Evolutionary conservation across 1,284 basidiomycete genomes (phyloP), one percentile per base, ranked within the genome.

Genomic region (Psilocybe mexicana): DNA sequence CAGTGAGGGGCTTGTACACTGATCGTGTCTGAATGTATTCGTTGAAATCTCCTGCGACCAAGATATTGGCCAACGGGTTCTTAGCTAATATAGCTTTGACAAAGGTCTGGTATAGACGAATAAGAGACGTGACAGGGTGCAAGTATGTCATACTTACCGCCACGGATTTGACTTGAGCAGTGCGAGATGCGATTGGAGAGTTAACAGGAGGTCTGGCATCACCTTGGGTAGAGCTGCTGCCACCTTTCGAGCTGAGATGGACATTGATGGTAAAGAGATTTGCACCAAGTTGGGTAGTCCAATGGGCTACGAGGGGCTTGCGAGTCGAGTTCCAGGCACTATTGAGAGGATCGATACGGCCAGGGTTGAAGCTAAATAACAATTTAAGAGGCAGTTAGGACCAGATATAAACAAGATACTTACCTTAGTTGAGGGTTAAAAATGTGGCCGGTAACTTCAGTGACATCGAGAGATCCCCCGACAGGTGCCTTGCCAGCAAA

Each of bases 21-120:
- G 79, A 76, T 45, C 79, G 77, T 0, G 84, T 78, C 60, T 83
- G 79, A 11, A 77, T 61, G 69, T 76, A 86, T 63, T 87, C 86
- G 68, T 88, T 88, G 73, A 82, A 86, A 71, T 87, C 86, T 11
- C 86, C 86, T 3, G 78, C 81, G 11, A 84, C 72, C 49, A 87
- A 65, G 58, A 88, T 71, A 60, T 79, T 81, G 6, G 85, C 83
- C 36, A 74, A 59, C 1, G 74, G 63, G 59, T 85, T 76, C 23
- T 72, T 68, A 6, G 64, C 66, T 2, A 86, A 71, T 38, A 88
- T 70, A 11, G 74, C 70, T 55, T 74, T 64, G 28, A 84, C 76
- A 64, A 88, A 87, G 23, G 70, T 67, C 84, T 87, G 30, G 8
- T 33, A 33, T 33, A 18, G 18, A 18, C 18, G 18, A 18, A 18